Percentiles rank a stretch among this genome's conserved stretches.
Conservation (phyloP, 2,329 filamentous ascomycete genomes). For the Fusarium falciforme region DNA sequence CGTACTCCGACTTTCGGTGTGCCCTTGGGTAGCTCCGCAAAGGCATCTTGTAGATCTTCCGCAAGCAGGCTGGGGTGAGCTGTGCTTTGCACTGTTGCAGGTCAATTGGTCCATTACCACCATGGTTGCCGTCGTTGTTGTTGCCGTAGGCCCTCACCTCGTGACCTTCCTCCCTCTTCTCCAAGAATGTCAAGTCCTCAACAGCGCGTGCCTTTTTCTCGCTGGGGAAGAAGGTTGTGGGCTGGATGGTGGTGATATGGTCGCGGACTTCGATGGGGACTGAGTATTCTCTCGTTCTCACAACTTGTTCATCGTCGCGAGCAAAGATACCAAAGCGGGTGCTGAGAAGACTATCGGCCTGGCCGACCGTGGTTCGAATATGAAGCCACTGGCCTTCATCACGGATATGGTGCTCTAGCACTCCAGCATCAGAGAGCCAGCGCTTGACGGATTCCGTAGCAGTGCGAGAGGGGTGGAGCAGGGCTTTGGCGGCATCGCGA, state of each 20-base stretch:
- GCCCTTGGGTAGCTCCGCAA: conserved; percentile 62
- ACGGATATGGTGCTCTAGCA: conserved; percentile 50
- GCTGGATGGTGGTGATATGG: conserved; percentile 59
- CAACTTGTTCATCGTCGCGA: conserved; percentile 54
- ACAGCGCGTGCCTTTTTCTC: background rate
- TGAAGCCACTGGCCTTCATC: conserved; percentile 55
- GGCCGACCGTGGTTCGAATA: conserved; percentile 53
- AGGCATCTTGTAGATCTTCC: conserved; percentile 57
- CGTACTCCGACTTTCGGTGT: conserved; percentile 70
- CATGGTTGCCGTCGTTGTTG: conserved; percentile 24
- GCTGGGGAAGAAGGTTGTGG: conserved; percentile 53
- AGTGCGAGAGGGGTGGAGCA: conserved; percentile 57
- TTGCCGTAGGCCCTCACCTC: background rate
- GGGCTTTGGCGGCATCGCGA: conserved; percentile 59
- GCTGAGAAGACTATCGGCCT: conserved; percentile 59
- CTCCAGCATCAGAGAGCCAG: conserved; percentile 58
- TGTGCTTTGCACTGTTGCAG: conserved; percentile 49
- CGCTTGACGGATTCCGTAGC: conserved; percentile 54
- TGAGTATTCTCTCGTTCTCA: conserved; percentile 53
- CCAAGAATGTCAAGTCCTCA: background rate
- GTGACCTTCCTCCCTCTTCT: background rate
- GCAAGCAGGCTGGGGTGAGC: conserved; percentile 58
- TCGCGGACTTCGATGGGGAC: conserved; percentile 49
- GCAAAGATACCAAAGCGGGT: conserved; percentile 56
- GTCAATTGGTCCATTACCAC: conserved; percentile 11